Base-by-base conservation (phyloP, 148 eudicot genomes). In the Rhododendron ferrugineum region DNA sequence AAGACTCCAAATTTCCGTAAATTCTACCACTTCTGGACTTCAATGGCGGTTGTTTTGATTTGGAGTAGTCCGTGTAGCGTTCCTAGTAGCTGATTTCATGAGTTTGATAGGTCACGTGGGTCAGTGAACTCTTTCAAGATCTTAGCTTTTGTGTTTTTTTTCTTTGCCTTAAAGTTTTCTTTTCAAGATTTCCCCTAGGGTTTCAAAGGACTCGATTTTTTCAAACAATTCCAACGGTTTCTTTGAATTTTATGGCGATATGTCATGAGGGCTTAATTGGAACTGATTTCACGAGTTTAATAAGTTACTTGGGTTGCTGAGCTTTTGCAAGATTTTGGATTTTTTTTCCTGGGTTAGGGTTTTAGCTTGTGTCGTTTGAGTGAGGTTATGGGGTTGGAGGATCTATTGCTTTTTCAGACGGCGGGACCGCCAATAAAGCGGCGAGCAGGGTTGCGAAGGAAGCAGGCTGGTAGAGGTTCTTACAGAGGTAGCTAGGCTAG, bases 391-490 rank as follows among this genome's bases (percentile, higher is more conserved):
- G 91, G 94, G 89, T 85, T 80, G 82, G 93, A 85, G 86, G 88
- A 89, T 85, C 86, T 92, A 93, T 89, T 93, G 84, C 87, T 94
- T 58, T 58, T 58, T 68, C 92, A 93, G 70, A 91, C 92, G 1
- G 92, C 90, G 70, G 98, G 93, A 88, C 98, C 99, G 84, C 99
- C 98, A 54, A 93, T 96, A 90, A 93, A 90, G 86, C 92, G 92
- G 88, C 90, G 98, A 87, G 93, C 93, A 52, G 94, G 98, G 89
- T 93, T 96, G 86, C 90, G 96, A 86, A 96, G 95, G 92, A 95
- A 96, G 86, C 99, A 96, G 70, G 99, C 99, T 20, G 98, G 98
- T 28, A 93, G 99, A 93, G 98, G 99, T 84, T 96, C 99, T 88
- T 96, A 96, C 84, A 93, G 99, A 83, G 99, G 94, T 78, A 96